Percentiles rank a stretch among this genome's conserved stretches.
Evolutionary conservation across 345 rosid genomes (phyloP).

Genomic region (Euphorbia pulcherrima): DNA sequence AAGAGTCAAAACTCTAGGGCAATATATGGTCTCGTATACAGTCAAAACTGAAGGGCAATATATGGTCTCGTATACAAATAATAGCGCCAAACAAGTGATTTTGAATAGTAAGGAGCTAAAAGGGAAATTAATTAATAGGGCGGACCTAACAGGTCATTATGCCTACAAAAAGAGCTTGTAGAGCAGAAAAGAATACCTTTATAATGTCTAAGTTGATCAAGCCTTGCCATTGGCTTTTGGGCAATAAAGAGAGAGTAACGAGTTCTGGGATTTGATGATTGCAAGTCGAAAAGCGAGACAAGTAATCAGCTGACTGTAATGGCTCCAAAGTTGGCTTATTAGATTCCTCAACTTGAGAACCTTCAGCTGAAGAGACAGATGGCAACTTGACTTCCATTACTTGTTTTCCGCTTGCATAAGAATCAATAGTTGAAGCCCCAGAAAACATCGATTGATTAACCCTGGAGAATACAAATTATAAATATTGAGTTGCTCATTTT

Average conservation of each 20-base stretch:
- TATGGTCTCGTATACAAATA: too few relatives aligned
- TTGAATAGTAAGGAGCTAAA: too few relatives aligned
- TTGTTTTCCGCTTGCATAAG: slow-evolving; percentile 76
- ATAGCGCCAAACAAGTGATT: too few relatives aligned
- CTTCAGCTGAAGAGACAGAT: slow-evolving; percentile 57
- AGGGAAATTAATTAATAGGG: too few relatives aligned
- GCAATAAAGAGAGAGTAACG: slow-evolving; percentile 83
- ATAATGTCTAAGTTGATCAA: slow-evolving; percentile 89
- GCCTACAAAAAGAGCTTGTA: neutral
- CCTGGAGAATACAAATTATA: slow-evolving; percentile 38
- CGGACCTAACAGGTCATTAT: too few relatives aligned
- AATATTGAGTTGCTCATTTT: neutral
- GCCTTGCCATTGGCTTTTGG: slow-evolving; percentile 96
- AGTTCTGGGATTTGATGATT: slow-evolving; percentile 74
- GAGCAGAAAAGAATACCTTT: slow-evolving; percentile 48
- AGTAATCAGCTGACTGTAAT: slow-evolving; percentile 27
- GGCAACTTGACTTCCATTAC: slow-evolving; percentile 72
- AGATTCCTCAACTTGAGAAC: slow-evolving; percentile 47
- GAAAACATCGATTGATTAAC: slow-evolving; percentile 78
- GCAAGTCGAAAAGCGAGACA: slow-evolving; percentile 32
- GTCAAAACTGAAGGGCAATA: too few relatives aligned
- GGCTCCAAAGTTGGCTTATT: slow-evolving; percentile 33
- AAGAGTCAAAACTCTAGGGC: too few relatives aligned
- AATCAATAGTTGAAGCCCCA: slow-evolving; percentile 54
- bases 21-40: too few relatives aligned